Evolutionary conservation across 2,329 filamentous ascomycete species (phyloP).

Genomic region (Neonectria punicea): DNA sequence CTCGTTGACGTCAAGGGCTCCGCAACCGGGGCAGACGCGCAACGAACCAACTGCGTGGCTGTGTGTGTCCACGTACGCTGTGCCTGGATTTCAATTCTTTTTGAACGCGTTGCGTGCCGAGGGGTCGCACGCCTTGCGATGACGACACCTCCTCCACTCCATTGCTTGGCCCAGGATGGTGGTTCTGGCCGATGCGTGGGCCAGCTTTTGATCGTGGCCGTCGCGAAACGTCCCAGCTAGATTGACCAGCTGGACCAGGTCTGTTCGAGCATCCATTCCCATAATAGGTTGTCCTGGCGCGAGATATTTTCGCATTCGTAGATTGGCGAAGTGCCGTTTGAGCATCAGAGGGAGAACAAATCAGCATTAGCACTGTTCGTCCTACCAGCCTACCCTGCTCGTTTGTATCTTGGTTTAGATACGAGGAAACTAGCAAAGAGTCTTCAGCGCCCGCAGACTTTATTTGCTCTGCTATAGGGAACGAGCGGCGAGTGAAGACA

Average conservation of each 20-base stretch:
- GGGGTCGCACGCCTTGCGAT: background rate
- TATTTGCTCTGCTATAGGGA: background rate
- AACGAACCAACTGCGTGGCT: conserved; percentile 5
- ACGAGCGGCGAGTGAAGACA: too few species aligned
- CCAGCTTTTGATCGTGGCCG: background rate
- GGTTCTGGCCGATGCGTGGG: background rate
- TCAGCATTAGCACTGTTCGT: too few species aligned
- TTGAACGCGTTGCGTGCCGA: background rate
- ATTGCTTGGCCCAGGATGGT: background rate
- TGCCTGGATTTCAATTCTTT: background rate
- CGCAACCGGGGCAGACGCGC: background rate
- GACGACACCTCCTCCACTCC: background rate
- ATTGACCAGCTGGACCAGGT: background rate
- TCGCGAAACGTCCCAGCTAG: conserved; percentile 5
- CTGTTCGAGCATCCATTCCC: background rate
- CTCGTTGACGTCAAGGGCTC: background rate
- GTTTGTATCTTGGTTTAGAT: background rate
- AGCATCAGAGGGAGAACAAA: too few species aligned
- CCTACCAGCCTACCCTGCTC: background rate
- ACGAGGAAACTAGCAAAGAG: background rate
- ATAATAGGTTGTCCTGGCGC: background rate
- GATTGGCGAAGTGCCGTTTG: background rate
- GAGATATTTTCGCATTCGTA: background rate
- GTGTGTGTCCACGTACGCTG: conserved; percentile 2
- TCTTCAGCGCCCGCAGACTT: background rate